Evolutionary conservation across 805 yeast species (phyloP), one percentile per base, ranked within the genome.

Genomic region (Kluyveromyces lactis): DNA sequence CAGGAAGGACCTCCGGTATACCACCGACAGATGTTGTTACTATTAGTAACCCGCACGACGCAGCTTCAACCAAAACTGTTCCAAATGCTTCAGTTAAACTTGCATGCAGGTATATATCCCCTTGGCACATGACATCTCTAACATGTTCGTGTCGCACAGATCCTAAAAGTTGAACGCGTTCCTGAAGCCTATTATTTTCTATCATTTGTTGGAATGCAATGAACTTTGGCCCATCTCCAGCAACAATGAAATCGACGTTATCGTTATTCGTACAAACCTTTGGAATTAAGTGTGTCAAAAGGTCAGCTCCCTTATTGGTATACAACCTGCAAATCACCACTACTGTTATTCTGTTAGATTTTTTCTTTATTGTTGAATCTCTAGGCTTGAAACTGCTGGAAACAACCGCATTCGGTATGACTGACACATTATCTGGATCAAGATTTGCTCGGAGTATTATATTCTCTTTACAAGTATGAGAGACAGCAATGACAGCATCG

Each of bases 11-110:
- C 55, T 92, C 99, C 0, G 97, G 97, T 29, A 92, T 89, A 4
- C 98, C 99, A 10, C 99, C 99, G 0, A 92, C 98, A 42, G 79
- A 77, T 0, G 99, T 92, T 0, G 97, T 87, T 0, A 92, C 98
- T 2, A 92, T 95, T 15, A 85, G 69, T 27, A 92, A 60, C 0
- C 97, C 97, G 66, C 97, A 92, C 1, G 95, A 82, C 0, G 97
- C 98, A 0, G 99, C 99, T 57, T 92, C 99, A 0, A 92, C 95
- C 9, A 92, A 64, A 0, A 86, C 97, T 0, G 98, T 92, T 2
- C 99, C 99, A 63, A 92, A 92, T 0, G 97, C 98, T 58, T 92
- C 99, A 0, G 97, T 92, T 30, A 92, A 68, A 1, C 96, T 80
- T 0, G 98, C 89, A 60, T 92, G 97, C 21, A 92, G 62, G 56